Percentiles rank a stretch among this genome's conserved stretches.
Conservation (phyloP, 306 rosid species). For the Sphenostylis stenocarpa region DNA sequence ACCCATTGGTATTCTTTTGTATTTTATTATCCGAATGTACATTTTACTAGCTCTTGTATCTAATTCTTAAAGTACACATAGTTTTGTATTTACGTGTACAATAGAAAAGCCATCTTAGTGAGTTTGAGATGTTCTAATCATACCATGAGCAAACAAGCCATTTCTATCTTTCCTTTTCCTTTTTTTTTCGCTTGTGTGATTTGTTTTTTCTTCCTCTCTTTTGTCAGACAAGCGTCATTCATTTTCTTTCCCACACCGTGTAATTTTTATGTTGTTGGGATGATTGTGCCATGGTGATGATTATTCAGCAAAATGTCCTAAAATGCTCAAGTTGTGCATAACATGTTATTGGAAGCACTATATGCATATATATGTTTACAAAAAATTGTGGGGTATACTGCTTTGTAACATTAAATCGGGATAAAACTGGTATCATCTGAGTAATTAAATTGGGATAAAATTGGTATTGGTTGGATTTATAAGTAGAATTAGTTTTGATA, state of each 20-base stretch:
- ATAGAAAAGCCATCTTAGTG: conserved; percentile 8
- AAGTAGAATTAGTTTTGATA: too few species aligned
- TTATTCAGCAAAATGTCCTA: background rate
- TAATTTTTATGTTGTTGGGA: background rate
- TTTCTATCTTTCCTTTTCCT: background rate
- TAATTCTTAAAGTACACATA: background rate
- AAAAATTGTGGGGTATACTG: too few species aligned
- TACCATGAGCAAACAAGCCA: background rate
- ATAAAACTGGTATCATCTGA: too few species aligned
- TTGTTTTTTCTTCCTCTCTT: background rate
- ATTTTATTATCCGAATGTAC: conserved; percentile 29
- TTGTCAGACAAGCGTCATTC: background rate
- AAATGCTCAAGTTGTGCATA: background rate
- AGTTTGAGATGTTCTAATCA: conserved; percentile 1
- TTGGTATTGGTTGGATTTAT: too few species aligned
- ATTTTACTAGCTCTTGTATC: conserved; percentile 18
- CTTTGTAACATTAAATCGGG: too few species aligned
- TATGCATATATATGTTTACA: background rate
- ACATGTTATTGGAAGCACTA: background rate
- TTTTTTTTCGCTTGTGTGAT: background rate
- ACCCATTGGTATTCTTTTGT: conserved; percentile 28
- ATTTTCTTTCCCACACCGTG: background rate
- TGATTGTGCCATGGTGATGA: background rate
- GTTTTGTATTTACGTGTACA: conserved; percentile 25
- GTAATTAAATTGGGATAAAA: too few species aligned